Evolutionary conservation across 1,284 basidiomycete species (phyloP), one percentile per base, ranked within the genome.

Genomic region (Polyporus tsugae): DNA sequence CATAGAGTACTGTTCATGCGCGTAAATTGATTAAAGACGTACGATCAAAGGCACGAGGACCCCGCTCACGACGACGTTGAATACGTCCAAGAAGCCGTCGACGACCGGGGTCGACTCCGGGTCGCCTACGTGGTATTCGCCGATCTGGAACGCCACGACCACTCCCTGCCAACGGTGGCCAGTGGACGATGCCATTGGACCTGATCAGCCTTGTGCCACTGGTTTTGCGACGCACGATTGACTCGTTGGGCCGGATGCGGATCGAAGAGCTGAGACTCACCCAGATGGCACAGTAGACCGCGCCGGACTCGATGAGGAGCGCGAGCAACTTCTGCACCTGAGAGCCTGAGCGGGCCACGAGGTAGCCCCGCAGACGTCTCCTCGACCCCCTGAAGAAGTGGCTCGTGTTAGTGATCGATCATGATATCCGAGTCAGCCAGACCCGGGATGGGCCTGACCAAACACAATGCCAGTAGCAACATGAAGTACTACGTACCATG

Each of bases 271-370:
- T n/a, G n/a, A 33, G 5, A 17, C 60, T 29, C 19, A 61, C 60
- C 60, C 60, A 61, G 9, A 61, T 3, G 9, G 41, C 33, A 11
- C 41, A 61, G 22, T 61, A 61, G 5, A 46, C 22, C 10, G 60
- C 60, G 4, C 60, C 60, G 38, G 60, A 61, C 42, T 61, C 60
- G 29, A 61, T 17, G 42, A 61, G 42, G 13, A 61, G 22, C 2
- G 42, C 17, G 42, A 61, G 42, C 13, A 44, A n/a, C 17, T 17
- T 29, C 15, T 44, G 25, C 29, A 35, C 33, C 19, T 46, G 41
- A 6, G 60, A 15, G 7, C 29, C 6, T 6, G 9, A 19, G 25
- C 6, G 33, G 19, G 25, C 41, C 9, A 11, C 42, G 41, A 42
- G 10, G 38, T 44, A 33, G 2, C 29, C 44, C n/a, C 29, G 17